phyloP scores from a whole-genome alignment of 306 rosid species.

The Ziziphus jujuba region DNA sequence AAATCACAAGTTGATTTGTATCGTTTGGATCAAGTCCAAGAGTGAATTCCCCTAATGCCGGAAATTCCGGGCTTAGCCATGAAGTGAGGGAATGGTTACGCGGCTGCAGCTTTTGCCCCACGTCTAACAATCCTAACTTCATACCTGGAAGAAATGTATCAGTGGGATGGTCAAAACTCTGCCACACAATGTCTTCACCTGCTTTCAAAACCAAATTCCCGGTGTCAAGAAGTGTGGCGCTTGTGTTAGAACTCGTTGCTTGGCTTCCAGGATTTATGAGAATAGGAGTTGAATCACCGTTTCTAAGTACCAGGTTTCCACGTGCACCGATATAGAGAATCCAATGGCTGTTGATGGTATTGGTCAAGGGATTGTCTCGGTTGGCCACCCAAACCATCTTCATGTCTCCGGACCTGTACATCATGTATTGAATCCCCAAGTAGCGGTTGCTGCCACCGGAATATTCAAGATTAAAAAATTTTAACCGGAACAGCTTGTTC shows the following conservation, averaged over 20 bases:
- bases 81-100: background rate
- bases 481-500: background rate
- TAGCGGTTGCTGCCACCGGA: background rate
- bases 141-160: background rate
- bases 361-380: background rate
- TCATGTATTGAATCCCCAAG: background rate
- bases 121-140: constrained; percentile 4
- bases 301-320: background rate
- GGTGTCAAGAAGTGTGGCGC: background rate
- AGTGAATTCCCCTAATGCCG: constrained; percentile 1
- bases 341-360: background rate
- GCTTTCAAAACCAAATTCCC: background rate
- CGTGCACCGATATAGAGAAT: background rate
- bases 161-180: background rate
- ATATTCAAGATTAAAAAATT: background rate
- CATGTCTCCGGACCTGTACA: background rate
- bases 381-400: constrained; percentile 18
- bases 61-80: background rate
- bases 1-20: too few species aligned
- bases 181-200: constrained; percentile 1
- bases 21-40: too few species aligned
- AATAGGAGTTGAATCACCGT: background rate
- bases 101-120: background rate
- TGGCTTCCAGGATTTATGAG: background rate
- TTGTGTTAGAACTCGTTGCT: background rate